Percentiles rank a stretch among this genome's conserved stretches.
Conservation (phyloP, 176 grass and related monocot genomes). For the Tillandsia leiboldiana region DNA sequence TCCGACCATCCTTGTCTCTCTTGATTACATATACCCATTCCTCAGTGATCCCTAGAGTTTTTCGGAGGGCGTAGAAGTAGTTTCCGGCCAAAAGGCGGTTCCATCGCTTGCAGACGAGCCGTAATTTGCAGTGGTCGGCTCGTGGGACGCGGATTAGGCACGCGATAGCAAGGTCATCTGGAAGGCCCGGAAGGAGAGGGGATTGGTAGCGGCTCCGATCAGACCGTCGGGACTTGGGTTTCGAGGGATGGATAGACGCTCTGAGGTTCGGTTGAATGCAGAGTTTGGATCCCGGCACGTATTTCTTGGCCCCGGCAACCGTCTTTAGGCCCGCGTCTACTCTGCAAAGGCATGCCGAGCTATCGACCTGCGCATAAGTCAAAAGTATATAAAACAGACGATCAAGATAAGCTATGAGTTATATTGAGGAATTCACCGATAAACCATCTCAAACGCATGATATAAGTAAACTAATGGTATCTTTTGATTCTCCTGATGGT, state of each 20-base stretch:
- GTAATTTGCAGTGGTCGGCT: conserved; percentile 45
- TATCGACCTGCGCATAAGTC: conserved; percentile 43
- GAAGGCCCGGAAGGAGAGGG: conserved; percentile 57
- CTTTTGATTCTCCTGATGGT: not conserved
- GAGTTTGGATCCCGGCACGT: conserved; percentile 26
- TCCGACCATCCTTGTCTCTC: conserved; percentile 37
- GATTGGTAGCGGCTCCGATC: conserved; percentile 18
- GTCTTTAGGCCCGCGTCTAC: conserved; percentile 33
- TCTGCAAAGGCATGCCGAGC: conserved; percentile 56
- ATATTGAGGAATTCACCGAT: not conserved
- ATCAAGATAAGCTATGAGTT: not conserved
- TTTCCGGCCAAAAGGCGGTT: conserved; percentile 59
- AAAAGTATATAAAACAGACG: not conserved
- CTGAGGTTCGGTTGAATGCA: conserved; percentile 46
- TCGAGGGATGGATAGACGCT: conserved; percentile 66
- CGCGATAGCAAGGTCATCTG: conserved; percentile 63
- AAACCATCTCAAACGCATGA: not conserved
- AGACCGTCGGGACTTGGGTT: conserved; percentile 19
- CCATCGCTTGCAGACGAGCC: conserved; percentile 64
- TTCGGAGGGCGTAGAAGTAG: conserved; percentile 70
- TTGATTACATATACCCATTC: conserved; percentile 67
- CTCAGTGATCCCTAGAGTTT: conserved; percentile 39
- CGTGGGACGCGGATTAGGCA: conserved; percentile 64
- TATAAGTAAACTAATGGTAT: not conserved
- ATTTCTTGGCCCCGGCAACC: conserved; percentile 16